Base-by-base conservation (phyloP, 2,329 filamentous ascomycete genomes). In the Colletotrichum cuscutae region DNA sequence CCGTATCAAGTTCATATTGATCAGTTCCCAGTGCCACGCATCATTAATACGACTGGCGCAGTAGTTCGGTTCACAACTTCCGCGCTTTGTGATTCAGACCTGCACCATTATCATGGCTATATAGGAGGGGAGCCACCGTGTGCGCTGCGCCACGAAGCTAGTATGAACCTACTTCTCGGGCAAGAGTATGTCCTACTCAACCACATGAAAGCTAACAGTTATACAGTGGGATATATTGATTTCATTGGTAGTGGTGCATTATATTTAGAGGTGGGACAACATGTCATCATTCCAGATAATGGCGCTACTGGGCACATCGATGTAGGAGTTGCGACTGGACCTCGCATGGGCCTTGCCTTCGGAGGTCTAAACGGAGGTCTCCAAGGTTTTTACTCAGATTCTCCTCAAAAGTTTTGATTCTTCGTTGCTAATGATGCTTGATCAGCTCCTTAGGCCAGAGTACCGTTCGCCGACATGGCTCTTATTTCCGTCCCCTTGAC, bases 391-490 rank as follows among this genome's bases (percentile, higher is more conserved):
- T 3, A 15, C 37, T 32, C 32, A 5, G 32, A 11, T 32, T 42
- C 37, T 42, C 13, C 37, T 42, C 37, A 42, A 13, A 32, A 1
- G 32, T 9, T 9, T 32, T 3, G 11, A 32, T n/a, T 19, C 42
- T 19, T 3, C 1, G 15, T 46, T 46, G 9, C 42, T 46, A 46
- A 46, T 46, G 42, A 46, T n/a, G 19, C 19, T 46, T 46, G 19
- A 19, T 3, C 53, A 75, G 77, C 77, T 61, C 77, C 93, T 78
- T 93, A 90, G 72, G 82, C 92, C 24, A 84, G 89, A 3, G 87
- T 93, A 1, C 91, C 90, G 0, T 92, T 89, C 72, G 91, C 90
- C 0, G 91, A 93, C 77, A 91, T 91, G 81, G 92, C 92, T 72
- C 88, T 88, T 4, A 80, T 93, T 28, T 87, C 87, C 62, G 81